phyloP scores from a whole-genome alignment of 345 rosid genomes.

The Arabis alpina region DNA sequence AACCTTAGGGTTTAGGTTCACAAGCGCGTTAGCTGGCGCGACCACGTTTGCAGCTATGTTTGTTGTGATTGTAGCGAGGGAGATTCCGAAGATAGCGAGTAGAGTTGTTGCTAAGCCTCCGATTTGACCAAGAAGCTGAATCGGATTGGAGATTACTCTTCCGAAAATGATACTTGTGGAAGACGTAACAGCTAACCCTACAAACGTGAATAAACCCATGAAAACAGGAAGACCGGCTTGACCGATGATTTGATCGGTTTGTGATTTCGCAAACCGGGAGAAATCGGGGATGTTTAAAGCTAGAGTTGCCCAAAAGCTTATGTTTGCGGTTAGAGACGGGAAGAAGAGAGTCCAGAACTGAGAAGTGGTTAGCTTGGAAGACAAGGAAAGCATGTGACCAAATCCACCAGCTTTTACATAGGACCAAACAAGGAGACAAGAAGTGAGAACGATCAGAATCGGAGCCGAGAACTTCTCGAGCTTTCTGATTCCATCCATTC shows the following conservation, averaged over 20 bases:
- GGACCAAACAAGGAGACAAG: constrained; percentile 74
- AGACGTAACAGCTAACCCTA: constrained; percentile 80
- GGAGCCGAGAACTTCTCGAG: constrained; percentile 91
- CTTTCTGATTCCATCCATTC: constrained; percentile 81
- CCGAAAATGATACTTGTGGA: constrained; percentile 84
- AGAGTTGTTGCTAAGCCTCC: constrained; percentile 68
- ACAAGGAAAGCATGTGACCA: constrained; percentile 67
- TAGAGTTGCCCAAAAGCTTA: constrained; percentile 91
- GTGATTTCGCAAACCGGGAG: constrained; percentile 75
- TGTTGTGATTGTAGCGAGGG: constrained; percentile 82
- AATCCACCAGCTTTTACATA: constrained; percentile 82
- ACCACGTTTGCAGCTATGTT: constrained; percentile 94
- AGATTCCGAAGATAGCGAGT: constrained; percentile 76
- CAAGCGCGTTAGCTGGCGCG: constrained; percentile 92
- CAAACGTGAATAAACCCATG: constrained; percentile 90
- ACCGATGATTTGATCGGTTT: constrained; percentile 77
- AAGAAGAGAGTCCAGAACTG: constrained; percentile 88
- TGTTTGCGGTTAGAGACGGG: constrained; percentile 92
- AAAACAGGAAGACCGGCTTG: constrained; percentile 85
- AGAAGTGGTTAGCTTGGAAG: constrained; percentile 62
- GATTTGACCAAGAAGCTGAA: constrained; percentile 70
- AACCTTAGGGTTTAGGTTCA: constrained; percentile 76
- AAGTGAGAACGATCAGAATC: constrained; percentile 65
- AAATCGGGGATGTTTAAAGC: constrained; percentile 95
- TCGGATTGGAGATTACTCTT: constrained; percentile 75